Evolutionary conservation across 2,329 filamentous ascomycete species (phyloP).

Genomic region (Botrytis pseudocinerea): DNA sequence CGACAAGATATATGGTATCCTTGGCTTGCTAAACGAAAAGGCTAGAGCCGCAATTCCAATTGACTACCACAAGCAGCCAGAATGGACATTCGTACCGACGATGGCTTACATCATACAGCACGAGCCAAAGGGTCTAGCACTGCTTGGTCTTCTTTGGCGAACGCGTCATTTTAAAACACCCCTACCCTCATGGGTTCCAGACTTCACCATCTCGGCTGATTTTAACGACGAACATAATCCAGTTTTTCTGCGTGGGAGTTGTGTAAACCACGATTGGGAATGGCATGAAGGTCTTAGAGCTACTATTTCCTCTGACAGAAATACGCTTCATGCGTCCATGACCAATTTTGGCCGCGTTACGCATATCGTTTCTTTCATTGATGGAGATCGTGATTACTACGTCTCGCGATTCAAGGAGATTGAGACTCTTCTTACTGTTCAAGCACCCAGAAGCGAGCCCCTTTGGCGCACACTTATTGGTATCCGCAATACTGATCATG

Average conservation of each 20-base stretch:
- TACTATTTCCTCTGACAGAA: not conserved
- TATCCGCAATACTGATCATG: conserved; percentile 12
- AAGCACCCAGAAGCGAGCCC: not conserved
- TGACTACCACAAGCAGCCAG: conserved; percentile 17
- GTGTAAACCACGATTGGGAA: not conserved
- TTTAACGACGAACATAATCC: conserved; percentile 4
- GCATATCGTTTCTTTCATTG: conserved; percentile 9
- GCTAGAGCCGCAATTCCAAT: conserved; percentile 16
- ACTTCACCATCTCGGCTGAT: conserved; percentile 23
- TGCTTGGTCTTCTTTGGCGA: conserved; percentile 21
- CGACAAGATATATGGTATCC: conserved; percentile 25
- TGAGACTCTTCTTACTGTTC: not conserved
- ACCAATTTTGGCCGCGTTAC: not conserved
- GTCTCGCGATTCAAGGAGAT: conserved; percentile 9
- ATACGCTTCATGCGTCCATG: conserved; percentile 2
- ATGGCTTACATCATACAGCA: conserved; percentile 22
- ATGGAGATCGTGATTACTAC: not conserved
- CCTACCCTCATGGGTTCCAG: conserved; percentile 23
- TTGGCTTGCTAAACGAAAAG: conserved; percentile 19
- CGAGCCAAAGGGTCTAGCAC: conserved; percentile 16
- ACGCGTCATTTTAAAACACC: conserved; percentile 16
- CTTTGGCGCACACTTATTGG: conserved; percentile 11
- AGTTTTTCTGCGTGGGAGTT: conserved; percentile 17
- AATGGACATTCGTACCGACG: conserved; percentile 23
- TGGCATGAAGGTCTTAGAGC: not conserved